A percentile compares a stretch with the other conserved stretches of the same genome.
These are phyloP conservation scores for Tilletia caries DNA, from an alignment of 1,284 basidiomycete genomes.

Conservation along the genomic window DNA sequence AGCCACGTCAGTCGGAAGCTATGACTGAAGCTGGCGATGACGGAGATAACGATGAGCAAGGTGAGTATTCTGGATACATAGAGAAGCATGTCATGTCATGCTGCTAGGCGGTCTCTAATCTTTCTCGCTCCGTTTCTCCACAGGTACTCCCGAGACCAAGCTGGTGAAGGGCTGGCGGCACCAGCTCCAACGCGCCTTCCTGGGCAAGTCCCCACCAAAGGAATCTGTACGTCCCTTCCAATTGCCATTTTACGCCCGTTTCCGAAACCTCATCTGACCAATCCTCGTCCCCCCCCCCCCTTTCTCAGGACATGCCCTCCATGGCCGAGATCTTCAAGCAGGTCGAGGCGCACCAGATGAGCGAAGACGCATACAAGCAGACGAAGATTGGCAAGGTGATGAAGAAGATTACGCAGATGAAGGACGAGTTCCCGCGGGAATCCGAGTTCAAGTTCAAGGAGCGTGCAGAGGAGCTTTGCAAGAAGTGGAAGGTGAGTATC, in stretches of 20 bases:
- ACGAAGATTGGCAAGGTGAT: conserved; percentile 98
- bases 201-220: conserved; percentile 60
- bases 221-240: conserved; percentile 38
- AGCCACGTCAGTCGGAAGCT: conserved; percentile 5
- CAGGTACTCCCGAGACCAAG: conserved; percentile 59
- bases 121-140: not conserved
- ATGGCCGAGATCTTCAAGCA: conserved; percentile 74
- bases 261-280: conserved; percentile 15
- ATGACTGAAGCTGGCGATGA: conserved; percentile 7
- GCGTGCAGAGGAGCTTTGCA: conserved; percentile 60
- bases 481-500: conserved; percentile 44
- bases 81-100: not conserved
- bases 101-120: no score
- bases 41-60: conserved; percentile 4
- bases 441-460: conserved; percentile 80
- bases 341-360: conserved; percentile 82
- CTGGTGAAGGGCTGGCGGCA: conserved; percentile 71
- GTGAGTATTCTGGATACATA: not conserved
- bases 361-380: conserved; percentile 73
- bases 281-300: conserved; percentile 59
- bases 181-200: conserved; percentile 82
- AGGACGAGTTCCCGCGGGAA: conserved; percentile 71
- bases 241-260: conserved; percentile 16
- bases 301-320: conserved; percentile 53
- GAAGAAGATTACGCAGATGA: conserved; percentile 79